Conservation (phyloP, 805 yeast genomes). For the Monosporozyma servazzii region DNA sequence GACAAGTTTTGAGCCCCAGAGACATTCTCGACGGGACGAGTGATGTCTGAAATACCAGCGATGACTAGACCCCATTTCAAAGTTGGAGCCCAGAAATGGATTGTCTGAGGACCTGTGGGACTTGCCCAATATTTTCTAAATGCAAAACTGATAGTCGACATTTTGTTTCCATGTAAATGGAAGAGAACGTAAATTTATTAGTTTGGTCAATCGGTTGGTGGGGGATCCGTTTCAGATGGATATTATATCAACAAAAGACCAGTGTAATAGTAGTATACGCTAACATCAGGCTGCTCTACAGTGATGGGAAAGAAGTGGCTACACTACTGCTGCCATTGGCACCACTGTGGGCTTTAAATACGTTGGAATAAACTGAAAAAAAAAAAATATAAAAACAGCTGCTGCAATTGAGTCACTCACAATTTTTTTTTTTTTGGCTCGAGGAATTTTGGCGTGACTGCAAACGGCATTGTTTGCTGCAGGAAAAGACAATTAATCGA, state of each 20-base stretch:
- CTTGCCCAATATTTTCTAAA: conserved; percentile 69
- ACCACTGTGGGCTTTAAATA: background rate
- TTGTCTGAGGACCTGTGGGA: conserved; percentile 92
- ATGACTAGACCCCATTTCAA: conserved; percentile 84
- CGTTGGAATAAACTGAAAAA: background rate
- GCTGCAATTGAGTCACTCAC: background rate
- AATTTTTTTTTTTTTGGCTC: background rate
- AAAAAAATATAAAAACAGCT: no score
- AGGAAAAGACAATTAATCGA: background rate
- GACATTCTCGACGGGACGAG: conserved; percentile 86
- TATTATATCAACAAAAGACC: background rate
- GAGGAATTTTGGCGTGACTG: background rate
- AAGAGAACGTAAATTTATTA: no score
- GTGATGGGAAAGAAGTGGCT: background rate
- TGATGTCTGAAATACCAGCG: conserved; percentile 82
- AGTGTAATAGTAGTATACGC: background rate
- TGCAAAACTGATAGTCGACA: conserved; percentile 15
- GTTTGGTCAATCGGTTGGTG: no score
- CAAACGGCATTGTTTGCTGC: background rate
- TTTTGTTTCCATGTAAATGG: background rate
- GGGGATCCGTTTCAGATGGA: background rate
- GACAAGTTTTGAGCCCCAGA: conserved; percentile 70
- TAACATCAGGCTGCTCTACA: background rate
- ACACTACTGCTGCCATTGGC: background rate
- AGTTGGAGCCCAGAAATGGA: conserved; percentile 92